phyloP scores from a whole-genome alignment of 2,329 filamentous ascomycete species.

The Chrysosporium queenslandicum region DNA sequence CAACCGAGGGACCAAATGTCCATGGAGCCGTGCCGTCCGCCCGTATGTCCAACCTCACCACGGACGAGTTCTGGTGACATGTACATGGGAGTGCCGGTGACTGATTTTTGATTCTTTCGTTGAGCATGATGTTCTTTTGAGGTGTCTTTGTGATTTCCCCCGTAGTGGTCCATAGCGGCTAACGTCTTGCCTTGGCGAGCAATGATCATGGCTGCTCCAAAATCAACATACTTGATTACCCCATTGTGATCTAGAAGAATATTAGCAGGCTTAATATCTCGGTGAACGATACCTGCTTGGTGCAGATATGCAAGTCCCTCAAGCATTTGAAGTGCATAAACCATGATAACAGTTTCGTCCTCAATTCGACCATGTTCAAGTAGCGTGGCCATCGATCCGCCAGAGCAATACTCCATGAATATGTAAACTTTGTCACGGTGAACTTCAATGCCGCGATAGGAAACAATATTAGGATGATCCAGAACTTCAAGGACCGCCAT shows the following conservation, averaged over 20 bases:
- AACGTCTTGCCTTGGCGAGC: slow-evolving; percentile 85
- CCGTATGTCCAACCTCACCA: slow-evolving; percentile 62
- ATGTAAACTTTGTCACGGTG: slow-evolving; percentile 99
- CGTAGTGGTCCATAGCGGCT: slow-evolving; percentile 51
- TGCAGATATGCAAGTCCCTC: slow-evolving; percentile 51
- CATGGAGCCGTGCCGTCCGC: slow-evolving; percentile 62
- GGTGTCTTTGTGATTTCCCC: slow-evolving; percentile 36
- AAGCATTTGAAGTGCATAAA: slow-evolving; percentile 60
- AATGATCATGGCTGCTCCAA: slow-evolving; percentile 94
- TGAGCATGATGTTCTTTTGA: slow-evolving; percentile 20
- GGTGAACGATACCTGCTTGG: slow-evolving; percentile 46
- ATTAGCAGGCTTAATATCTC: slow-evolving; percentile 56
- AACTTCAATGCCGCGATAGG: slow-evolving; percentile 95
- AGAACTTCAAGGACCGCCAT: slow-evolving; percentile 94
- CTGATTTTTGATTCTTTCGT: slow-evolving; percentile 63
- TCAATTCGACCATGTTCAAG: slow-evolving; percentile 87
- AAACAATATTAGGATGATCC: slow-evolving; percentile 95
- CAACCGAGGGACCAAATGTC: slow-evolving; percentile 55
- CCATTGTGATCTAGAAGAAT: slow-evolving; percentile 77
- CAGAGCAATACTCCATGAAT: slow-evolving; percentile 99
- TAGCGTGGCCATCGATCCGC: slow-evolving; percentile 78
- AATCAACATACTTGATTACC: slow-evolving; percentile 98
- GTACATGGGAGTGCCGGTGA: slow-evolving; percentile 99
- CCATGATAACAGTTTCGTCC: slow-evolving; percentile 45
- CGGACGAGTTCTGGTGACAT: slow-evolving; percentile 99